Evolutionary conservation across 257 asterid genomes (phyloP).

Genomic region (Solanum paucissectum): DNA sequence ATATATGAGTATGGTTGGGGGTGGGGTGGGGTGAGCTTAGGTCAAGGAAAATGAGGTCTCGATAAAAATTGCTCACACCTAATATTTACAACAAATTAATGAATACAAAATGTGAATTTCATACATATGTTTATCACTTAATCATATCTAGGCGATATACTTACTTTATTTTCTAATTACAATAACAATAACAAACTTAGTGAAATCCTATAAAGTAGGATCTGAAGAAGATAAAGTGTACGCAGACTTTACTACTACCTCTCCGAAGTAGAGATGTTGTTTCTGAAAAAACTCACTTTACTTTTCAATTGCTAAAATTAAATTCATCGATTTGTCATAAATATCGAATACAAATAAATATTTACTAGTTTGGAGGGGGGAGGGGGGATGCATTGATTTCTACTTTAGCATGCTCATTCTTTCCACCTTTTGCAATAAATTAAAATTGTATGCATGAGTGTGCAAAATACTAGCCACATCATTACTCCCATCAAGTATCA

Average conservation of each 20-base stretch:
- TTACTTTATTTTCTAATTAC: background rate
- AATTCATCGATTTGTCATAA: background rate
- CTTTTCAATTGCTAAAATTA: background rate
- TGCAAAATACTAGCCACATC: background rate
- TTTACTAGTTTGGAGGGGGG: background rate
- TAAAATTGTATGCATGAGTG: background rate
- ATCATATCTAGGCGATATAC: background rate
- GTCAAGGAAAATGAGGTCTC: too few relatives aligned
- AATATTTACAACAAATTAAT: background rate
- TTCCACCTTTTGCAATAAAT: constrained; percentile 1
- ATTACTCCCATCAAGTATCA: background rate
- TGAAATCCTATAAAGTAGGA: too few relatives aligned
- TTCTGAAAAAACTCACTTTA: background rate
- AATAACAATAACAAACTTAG: too few relatives aligned
- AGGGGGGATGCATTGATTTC: background rate
- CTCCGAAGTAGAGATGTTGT: too few relatives aligned
- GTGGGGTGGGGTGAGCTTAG: background rate
- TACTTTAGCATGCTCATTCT: constrained; percentile 13
- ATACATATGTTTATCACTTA: background rate
- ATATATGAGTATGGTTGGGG: background rate
- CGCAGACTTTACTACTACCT: too few relatives aligned
- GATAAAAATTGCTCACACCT: too few relatives aligned
- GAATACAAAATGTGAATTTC: background rate
- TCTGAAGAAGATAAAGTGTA: too few relatives aligned
- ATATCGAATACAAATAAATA: background rate